A percentile compares a stretch with the other conserved stretches of the same genome.
Evolutionary conservation across 2,329 filamentous ascomycete genomes (phyloP).

Genomic region (Colletotrichum endophyticum): DNA sequence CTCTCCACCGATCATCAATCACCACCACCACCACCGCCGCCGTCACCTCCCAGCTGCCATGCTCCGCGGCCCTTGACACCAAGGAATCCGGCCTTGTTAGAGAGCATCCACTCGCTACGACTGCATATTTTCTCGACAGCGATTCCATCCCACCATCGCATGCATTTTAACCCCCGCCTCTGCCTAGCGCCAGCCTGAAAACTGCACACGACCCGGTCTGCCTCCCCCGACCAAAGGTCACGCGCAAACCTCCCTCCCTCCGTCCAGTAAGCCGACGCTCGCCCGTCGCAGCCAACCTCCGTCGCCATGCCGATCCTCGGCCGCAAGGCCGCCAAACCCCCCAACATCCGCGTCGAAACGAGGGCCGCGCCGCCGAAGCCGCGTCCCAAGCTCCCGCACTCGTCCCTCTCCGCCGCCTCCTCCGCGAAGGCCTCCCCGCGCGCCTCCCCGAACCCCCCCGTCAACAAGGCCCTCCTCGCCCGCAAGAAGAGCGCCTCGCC

Average conservation of each 20-base stretch:
- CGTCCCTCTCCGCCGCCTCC: constrained; percentile 32
- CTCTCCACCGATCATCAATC: background rate
- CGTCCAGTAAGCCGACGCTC: background rate
- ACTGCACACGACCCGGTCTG: background rate
- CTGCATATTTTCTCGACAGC: background rate
- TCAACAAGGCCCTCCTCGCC: constrained; percentile 25
- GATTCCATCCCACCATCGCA: background rate
- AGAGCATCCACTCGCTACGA: background rate
- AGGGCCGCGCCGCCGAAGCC: constrained; percentile 47
- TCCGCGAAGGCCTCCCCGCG: constrained; percentile 38
- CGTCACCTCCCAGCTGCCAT: background rate
- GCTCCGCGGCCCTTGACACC: background rate
- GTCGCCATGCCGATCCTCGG: constrained; percentile 39
- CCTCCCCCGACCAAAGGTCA: background rate
- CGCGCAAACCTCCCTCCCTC: background rate
- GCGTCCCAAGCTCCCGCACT: constrained; percentile 37
- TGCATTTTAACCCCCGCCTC: background rate
- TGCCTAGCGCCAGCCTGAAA: background rate
- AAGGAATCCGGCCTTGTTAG: background rate
- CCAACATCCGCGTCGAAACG: constrained; percentile 57
- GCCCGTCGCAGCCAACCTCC: background rate
- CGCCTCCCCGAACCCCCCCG: constrained; percentile 42
- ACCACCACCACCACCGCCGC: background rate
- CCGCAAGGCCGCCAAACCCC: constrained; percentile 52
- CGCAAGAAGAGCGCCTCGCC: constrained; percentile 47